phyloP scores from a whole-genome alignment of 2,329 filamentous ascomycete species.

The Beauveria medogensis region DNA sequence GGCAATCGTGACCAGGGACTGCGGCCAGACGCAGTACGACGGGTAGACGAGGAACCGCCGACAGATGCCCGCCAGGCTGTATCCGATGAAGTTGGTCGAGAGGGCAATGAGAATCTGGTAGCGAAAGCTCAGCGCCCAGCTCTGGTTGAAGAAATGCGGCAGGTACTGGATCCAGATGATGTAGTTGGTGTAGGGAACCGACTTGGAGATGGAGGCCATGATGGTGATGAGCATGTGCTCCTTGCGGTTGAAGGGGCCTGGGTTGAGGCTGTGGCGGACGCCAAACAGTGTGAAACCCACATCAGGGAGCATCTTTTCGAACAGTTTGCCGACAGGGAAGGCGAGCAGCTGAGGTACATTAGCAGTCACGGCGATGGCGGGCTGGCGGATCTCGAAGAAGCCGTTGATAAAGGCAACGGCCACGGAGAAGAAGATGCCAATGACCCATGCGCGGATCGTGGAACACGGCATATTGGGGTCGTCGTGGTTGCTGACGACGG shows the following conservation, averaged over 20 bases:
- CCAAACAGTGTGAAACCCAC: constrained; percentile 36
- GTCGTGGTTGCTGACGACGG: constrained; percentile 31
- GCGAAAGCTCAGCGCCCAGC: constrained; percentile 30
- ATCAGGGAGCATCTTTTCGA: constrained; percentile 36
- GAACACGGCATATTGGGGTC: constrained; percentile 26
- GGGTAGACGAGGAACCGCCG: constrained; percentile 46
- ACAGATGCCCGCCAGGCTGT: constrained; percentile 43
- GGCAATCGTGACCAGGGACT: constrained; percentile 38
- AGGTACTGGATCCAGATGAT: constrained; percentile 37
- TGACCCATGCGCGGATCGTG: constrained; percentile 27
- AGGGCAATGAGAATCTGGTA: constrained; percentile 35
- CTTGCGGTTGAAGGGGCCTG: constrained; percentile 48
- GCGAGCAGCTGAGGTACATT: constrained; percentile 29
- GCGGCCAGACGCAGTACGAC: constrained; percentile 43
- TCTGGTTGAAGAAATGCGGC: constrained; percentile 35
- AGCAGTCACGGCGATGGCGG: constrained; percentile 26
- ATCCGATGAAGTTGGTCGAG: constrained; percentile 40
- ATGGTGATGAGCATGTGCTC: constrained; percentile 52
- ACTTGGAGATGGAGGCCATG: constrained; percentile 46
- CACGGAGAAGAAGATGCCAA: constrained; percentile 24
- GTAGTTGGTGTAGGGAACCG: constrained; percentile 38
- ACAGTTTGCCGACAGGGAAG: constrained; percentile 21
- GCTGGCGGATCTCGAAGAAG: constrained; percentile 29
- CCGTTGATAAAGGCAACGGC: constrained; percentile 25
- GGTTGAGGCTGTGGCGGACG: constrained; percentile 37